Conservation (phyloP, 257 asterid species). For the Solanum arcanum region DNA sequence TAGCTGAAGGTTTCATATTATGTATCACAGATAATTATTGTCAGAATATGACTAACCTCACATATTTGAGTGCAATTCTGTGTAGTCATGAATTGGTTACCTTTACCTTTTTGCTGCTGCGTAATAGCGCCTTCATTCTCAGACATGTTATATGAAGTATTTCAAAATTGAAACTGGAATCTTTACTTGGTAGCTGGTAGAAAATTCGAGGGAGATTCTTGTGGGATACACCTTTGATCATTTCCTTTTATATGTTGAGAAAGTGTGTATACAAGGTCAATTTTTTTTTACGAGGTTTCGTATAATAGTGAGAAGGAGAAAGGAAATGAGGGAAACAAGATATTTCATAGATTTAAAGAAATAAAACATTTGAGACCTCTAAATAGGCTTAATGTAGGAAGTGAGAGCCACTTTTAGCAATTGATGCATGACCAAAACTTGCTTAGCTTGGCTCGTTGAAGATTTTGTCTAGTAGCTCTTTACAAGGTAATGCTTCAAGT, state of each 20-base stretch:
- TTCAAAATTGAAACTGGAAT: background rate
- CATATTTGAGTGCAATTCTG: background rate
- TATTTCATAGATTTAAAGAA: background rate
- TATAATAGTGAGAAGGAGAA: background rate
- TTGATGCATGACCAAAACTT: background rate
- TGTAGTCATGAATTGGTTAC: background rate
- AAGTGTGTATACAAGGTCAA: background rate
- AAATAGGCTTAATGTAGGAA: background rate
- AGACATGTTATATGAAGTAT: background rate
- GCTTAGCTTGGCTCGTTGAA: background rate
- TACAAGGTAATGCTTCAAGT: background rate
- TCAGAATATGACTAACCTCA: background rate
- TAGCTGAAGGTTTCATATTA: background rate
- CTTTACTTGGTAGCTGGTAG: background rate
- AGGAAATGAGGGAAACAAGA: background rate
- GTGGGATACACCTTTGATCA: background rate
- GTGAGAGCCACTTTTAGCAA: background rate
- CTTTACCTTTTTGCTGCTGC: background rate
- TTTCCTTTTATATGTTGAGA: background rate
- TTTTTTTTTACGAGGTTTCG: background rate
- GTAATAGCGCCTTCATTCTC: background rate
- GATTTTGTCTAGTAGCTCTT: background rate
- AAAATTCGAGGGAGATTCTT: background rate
- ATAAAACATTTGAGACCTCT: background rate
- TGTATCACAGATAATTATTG: background rate